These are phyloP conservation scores for Fagopyrum esculentum DNA, from an alignment of 148 eudicot species.

Conservation along the genomic window DNA sequence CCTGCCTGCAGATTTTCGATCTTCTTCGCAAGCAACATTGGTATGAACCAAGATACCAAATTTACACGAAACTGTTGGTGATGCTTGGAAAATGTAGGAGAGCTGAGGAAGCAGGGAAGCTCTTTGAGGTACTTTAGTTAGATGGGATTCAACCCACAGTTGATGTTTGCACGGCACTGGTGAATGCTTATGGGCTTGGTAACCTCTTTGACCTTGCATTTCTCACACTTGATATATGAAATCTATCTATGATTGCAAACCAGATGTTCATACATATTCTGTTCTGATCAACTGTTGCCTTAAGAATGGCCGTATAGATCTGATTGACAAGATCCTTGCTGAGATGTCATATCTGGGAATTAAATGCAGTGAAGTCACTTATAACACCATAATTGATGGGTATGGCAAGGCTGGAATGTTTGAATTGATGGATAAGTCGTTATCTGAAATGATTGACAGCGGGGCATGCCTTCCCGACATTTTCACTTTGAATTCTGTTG, in stretches of 20 bases:
- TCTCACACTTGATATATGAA: slow-evolving; percentile 54
- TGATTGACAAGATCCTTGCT: slow-evolving; percentile 35
- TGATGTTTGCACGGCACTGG: slow-evolving; percentile 70
- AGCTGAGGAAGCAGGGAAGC: slow-evolving; percentile 60
- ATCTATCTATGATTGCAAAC: slow-evolving; percentile 56
- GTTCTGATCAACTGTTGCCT: slow-evolving; percentile 58
- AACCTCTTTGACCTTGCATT: slow-evolving; percentile 69
- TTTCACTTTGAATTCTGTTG: slow-evolving; percentile 70
- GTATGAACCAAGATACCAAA: slow-evolving; percentile 71
- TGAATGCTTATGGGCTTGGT: slow-evolving; percentile 60
- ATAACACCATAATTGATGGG: slow-evolving; percentile 81
- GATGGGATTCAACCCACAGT: slow-evolving; percentile 76
- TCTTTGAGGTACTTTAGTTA: slow-evolving; percentile 53
- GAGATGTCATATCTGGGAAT: slow-evolving; percentile 75
- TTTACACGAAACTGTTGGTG: slow-evolving; percentile 67
- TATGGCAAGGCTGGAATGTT: slow-evolving; percentile 74
- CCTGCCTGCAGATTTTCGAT: slow-evolving; percentile 47
- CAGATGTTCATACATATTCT: slow-evolving; percentile 77
- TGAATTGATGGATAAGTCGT: slow-evolving; percentile 57
- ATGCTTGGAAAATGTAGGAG: slow-evolving; percentile 86
- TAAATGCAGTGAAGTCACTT: slow-evolving; percentile 50
- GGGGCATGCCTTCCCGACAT: slow-evolving; percentile 66
- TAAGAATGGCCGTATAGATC: slow-evolving; percentile 49
- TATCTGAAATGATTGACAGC: slow-evolving; percentile 61
- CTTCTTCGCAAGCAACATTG: slow-evolving; percentile 90